These are phyloP conservation scores for Gentiana macrophylla DNA, from an alignment of 257 asterid species.

Conservation along the genomic window DNA sequence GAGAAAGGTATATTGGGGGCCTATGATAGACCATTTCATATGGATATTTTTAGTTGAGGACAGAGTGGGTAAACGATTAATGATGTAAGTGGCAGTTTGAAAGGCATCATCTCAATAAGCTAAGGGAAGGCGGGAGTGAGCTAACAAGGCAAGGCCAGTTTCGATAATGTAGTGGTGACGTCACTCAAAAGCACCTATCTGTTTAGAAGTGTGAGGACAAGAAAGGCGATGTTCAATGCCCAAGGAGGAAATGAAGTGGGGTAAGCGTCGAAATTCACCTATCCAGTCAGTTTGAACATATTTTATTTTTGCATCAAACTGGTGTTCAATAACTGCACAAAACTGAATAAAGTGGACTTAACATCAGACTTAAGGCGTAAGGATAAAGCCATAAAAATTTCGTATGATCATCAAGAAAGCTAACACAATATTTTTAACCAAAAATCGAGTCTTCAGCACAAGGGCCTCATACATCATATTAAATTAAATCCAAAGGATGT, in stretches of 20 bases:
- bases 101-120: not conserved
- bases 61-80: conserved; percentile 3
- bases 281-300: not conserved
- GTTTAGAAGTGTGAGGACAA: not conserved
- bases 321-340: not conserved
- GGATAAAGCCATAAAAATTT: not conserved
- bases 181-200: not conserved
- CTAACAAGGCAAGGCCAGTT: not conserved
- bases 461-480: not conserved
- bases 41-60: not conserved
- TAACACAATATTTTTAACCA: not conserved
- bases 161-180: not conserved
- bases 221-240: not conserved
- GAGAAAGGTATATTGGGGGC: not conserved
- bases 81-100: not conserved
- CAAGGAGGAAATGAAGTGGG: not conserved
- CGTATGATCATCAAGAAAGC: not conserved
- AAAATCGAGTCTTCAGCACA: not conserved
- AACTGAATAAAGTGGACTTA: not conserved
- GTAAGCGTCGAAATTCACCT: not conserved
- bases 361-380: not conserved
- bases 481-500: not conserved
- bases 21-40: not conserved
- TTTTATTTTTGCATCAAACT: not conserved
- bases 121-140: not conserved